phyloP scores from a whole-genome alignment of 257 asterid species.

The Verbascum thapsus region DNA sequence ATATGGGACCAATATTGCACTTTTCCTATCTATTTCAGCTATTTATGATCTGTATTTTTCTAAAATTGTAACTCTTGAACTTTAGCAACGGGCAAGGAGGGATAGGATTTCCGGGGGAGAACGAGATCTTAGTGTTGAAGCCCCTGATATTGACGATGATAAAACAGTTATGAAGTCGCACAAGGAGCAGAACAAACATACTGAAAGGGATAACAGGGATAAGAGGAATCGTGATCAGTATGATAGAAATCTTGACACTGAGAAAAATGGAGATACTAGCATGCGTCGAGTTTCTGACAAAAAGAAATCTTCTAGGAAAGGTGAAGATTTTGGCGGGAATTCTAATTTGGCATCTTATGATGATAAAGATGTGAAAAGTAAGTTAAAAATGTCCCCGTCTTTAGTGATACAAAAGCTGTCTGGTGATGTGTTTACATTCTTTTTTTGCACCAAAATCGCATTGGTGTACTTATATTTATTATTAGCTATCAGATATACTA shows the following conservation, averaged over 20 bases:
- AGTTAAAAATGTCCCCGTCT: conserved; percentile 36
- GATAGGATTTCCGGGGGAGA: conserved; percentile 63
- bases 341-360: conserved; percentile 58
- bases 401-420: conserved; percentile 29
- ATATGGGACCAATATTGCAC: no score
- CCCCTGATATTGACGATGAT: conserved; percentile 77
- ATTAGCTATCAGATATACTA: background rate
- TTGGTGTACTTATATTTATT: conserved; percentile 6
- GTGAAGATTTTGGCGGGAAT: conserved; percentile 70
- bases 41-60: conserved; percentile 18
- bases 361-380: conserved; percentile 87
- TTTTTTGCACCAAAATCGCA: conserved; percentile 16
- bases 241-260: conserved; percentile 63
- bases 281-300: conserved; percentile 70
- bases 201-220: conserved; percentile 73
- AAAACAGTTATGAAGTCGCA: conserved; percentile 66
- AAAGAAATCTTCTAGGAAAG: conserved; percentile 65
- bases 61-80: conserved; percentile 27
- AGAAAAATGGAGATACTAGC: conserved; percentile 65
- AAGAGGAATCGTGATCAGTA: conserved; percentile 75
- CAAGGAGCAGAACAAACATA: conserved; percentile 80
- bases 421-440: background rate
- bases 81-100: conserved; percentile 63
- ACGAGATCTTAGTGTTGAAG: conserved; percentile 76
- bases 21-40: background rate